Conservation (phyloP, 2,329 filamentous ascomycete species). For the Fusarium denticulatum region DNA sequence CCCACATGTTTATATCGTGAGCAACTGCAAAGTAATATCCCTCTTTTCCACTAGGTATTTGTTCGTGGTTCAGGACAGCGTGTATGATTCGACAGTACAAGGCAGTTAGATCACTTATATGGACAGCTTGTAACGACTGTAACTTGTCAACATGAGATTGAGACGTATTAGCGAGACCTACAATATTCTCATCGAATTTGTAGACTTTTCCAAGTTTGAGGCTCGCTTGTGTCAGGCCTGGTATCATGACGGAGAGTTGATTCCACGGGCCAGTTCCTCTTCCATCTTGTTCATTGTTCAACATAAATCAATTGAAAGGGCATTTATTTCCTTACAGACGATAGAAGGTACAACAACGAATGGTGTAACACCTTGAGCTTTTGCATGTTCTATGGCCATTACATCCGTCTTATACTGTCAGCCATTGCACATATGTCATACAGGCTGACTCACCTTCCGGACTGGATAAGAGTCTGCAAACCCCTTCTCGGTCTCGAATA, state of each 20-base stretch:
- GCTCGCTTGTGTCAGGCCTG: neutral
- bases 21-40: neutral
- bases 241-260: neutral
- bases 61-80: neutral
- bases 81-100: neutral
- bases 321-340: neutral
- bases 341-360: neutral
- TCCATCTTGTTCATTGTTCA: neutral
- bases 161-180: no score
- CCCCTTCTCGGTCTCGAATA: neutral
- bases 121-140: neutral
- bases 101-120: neutral
- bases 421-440: accelerated
- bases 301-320: no score
- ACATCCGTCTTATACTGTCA: neutral
- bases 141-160: neutral
- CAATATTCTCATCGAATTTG: neutral
- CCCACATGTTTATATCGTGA: neutral
- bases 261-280: neutral
- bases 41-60: neutral
- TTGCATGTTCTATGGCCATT: neutral
- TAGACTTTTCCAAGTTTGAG: neutral
- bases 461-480: neutral
- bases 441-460: neutral
- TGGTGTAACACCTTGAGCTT: neutral